Evolutionary conservation across 225 moss, liverwort and hornwort genomes (phyloP).

Genomic region (Takakia lepidozioides): DNA sequence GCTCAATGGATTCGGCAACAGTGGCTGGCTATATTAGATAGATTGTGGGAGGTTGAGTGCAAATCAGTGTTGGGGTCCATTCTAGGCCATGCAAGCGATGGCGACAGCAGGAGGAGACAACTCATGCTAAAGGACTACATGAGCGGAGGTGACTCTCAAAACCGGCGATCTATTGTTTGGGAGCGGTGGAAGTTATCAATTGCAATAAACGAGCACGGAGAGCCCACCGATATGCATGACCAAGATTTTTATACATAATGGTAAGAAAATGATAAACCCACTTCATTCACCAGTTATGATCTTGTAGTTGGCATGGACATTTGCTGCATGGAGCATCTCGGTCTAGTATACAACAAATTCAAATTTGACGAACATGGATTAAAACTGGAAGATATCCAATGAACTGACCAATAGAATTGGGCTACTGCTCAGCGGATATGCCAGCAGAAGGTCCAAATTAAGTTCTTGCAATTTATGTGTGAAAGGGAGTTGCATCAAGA

Average conservation of each 20-base stretch:
- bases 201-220: too few relatives aligned
- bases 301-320: not conserved
- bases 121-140: not conserved
- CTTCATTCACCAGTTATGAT: not conserved
- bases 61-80: not conserved
- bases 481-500: not conserved
- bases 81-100: slow-evolving; percentile 3
- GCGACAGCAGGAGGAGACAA: slow-evolving; percentile 5
- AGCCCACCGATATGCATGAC: not conserved
- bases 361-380: not conserved
- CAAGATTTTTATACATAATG: not conserved
- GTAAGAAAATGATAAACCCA: not conserved
- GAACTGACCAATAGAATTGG: not conserved
- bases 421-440: slow-evolving; percentile 3
- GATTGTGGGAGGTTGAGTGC: not conserved
- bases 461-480: too few relatives aligned
- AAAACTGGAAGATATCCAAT: not conserved
- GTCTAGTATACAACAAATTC: not conserved
- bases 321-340: not conserved
- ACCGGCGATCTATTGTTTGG: too few relatives aligned
- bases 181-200: too few relatives aligned
- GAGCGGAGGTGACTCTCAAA: too few relatives aligned
- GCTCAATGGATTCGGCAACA: not conserved
- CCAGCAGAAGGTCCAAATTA: not conserved
- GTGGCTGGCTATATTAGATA: not conserved